A percentile compares a stretch with the other conserved stretches of the same genome.
Evolutionary conservation across 805 yeast species (phyloP).

Genomic region (Scheffersomyces stipitis): DNA sequence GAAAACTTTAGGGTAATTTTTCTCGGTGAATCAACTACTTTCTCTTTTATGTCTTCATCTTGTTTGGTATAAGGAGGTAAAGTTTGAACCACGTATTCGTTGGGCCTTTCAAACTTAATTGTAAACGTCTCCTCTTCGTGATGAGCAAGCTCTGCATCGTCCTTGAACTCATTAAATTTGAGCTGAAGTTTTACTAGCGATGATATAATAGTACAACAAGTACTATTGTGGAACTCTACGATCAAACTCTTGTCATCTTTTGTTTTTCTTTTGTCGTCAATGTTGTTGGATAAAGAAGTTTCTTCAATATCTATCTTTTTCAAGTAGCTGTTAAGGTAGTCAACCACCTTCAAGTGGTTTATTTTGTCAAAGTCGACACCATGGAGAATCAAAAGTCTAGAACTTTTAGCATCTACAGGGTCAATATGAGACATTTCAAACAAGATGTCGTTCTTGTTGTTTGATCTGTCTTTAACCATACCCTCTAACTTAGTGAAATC

Average conservation of each 20-base stretch:
- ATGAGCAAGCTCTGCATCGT: slow-evolving; percentile 12
- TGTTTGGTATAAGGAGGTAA: slow-evolving; percentile 13
- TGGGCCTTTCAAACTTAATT: slow-evolving; percentile 27
- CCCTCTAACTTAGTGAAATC: slow-evolving; percentile 42
- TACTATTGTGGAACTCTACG: slow-evolving; percentile 50
- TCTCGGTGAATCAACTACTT: slow-evolving; percentile 42
- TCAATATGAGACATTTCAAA: slow-evolving; percentile 36
- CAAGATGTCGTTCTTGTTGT: slow-evolving; percentile 29
- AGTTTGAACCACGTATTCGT: slow-evolving; percentile 35
- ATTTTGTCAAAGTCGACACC: slow-evolving; percentile 32
- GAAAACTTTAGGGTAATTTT: slow-evolving; percentile 49
- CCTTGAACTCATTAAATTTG: slow-evolving; percentile 27
- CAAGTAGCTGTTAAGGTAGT: slow-evolving; percentile 46
- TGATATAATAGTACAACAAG: slow-evolving; percentile 55
- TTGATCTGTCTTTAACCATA: slow-evolving; percentile 32
- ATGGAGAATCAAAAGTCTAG: slow-evolving; percentile 31
- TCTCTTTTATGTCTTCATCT: slow-evolving; percentile 24
- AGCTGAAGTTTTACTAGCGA: slow-evolving; percentile 40
- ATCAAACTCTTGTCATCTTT: slow-evolving; percentile 41
- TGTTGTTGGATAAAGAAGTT: slow-evolving; percentile 29
- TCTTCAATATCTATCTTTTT: slow-evolving; percentile 44
- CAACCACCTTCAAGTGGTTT: slow-evolving; percentile 40
- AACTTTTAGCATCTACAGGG: slow-evolving; percentile 35
- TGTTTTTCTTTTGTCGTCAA: slow-evolving; percentile 31
- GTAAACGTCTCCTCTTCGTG: slow-evolving; percentile 11